Evolutionary conservation across 208 protist species (phyloP).

Genomic region (Leishmania arabica): DNA sequence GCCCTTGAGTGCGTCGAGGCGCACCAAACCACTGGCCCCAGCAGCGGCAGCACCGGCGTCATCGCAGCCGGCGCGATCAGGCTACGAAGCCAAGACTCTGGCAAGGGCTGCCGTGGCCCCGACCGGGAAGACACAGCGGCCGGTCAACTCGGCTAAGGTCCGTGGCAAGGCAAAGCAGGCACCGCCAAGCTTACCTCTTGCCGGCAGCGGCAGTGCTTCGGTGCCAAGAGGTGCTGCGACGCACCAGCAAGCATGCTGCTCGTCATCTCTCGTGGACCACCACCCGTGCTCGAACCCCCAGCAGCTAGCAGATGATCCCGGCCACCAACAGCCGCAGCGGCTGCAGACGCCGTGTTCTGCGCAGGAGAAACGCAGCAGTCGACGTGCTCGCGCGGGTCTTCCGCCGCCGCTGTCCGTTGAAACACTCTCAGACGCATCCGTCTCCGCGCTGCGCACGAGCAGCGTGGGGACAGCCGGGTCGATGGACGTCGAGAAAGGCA

Average conservation of each 20-base stretch:
- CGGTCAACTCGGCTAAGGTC: background rate
- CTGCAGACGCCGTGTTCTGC: background rate
- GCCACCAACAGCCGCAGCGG: background rate
- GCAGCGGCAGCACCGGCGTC: background rate
- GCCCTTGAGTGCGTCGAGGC: background rate
- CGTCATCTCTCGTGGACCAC: background rate
- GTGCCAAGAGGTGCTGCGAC: background rate
- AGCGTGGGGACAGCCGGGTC: background rate
- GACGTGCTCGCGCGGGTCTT: background rate
- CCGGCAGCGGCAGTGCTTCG: background rate
- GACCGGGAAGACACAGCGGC: background rate
- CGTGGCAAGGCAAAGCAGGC: background rate
- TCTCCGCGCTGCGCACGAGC: conserved; percentile 10
- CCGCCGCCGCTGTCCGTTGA: conserved; percentile 28
- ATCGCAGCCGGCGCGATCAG: background rate
- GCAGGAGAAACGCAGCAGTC: background rate
- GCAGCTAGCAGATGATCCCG: background rate
- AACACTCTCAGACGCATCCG: conserved; percentile 20
- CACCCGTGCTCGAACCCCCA: background rate
- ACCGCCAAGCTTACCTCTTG: background rate
- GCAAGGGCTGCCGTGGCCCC: background rate
- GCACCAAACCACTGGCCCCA: background rate
- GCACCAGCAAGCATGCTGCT: background rate
- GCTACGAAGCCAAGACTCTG: background rate
- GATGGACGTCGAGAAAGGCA: background rate